Base-by-base conservation (phyloP, 208 protist genomes). In the Wallacemonas sp. region DNA sequence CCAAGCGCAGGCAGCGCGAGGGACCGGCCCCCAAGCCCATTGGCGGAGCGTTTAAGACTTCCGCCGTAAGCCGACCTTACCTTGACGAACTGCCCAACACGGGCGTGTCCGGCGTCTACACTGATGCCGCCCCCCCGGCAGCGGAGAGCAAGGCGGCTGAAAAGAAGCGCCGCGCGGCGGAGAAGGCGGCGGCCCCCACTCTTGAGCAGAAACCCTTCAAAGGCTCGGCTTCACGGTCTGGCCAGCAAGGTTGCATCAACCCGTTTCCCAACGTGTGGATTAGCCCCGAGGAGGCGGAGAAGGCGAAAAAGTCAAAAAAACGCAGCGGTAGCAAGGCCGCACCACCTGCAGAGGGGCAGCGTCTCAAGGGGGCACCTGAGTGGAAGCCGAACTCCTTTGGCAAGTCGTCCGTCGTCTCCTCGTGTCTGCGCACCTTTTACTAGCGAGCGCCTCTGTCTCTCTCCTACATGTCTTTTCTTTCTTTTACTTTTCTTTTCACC, bases 301-400 rank as follows among this genome's bases (percentile, higher is more conserved):
- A 64, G 66, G 5, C 34, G 59, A 62, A 73, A 66, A 41, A 37
- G 36, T 33, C 50, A 32, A 29, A 66, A 60, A 26, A 33, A 48
- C 34, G 50, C 30, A 71, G 68, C 24, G 27, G 54, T 34, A 81
- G 82, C 46, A 42, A 41, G 26, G 59, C 64, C 48, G 78, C 68
- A 22, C 66, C 69, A 22, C 66, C 68, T 1, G 50, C 10, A 10
- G 68, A 74, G 10, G 66, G 68, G 2, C 63, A 63, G 24, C 21
- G n/a, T 26, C 68, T 68, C 12, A 84, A 83, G 39, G 67, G 61
- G 8, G 46, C 65, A 1, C 73, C 36, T 21, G 82, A 81, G 45
- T 95, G 89, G 87, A 93, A 79, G 68, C 86, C 89, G 0, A 92
- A 92, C 50, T 85, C 86, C 17, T 89, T 87, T 59, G 76, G 61